Percentiles rank a stretch among this genome's conserved stretches.
phyloP scores from a whole-genome alignment of 129 eudicot genomes.

The Flaveria linearis region DNA sequence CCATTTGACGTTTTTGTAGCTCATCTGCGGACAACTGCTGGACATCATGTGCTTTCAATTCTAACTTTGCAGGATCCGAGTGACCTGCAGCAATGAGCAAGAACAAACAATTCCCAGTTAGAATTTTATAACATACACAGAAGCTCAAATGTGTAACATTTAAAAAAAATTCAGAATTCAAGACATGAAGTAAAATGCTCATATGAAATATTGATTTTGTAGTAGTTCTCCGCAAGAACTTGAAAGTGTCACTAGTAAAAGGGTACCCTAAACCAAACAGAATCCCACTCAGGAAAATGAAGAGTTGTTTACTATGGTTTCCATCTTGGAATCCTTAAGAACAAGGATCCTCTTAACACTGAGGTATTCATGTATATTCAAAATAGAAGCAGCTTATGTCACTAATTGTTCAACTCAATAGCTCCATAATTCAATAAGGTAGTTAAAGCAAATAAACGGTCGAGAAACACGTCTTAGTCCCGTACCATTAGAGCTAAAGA shows the following conservation, averaged over 20 bases:
- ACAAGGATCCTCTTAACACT: not conserved
- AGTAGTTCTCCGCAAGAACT: not conserved
- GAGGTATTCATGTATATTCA: not conserved
- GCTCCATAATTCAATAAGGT: not conserved
- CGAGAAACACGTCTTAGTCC: not conserved
- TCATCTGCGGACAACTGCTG: constrained; percentile 63
- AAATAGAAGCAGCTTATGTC: not conserved
- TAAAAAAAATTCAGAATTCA: not conserved
- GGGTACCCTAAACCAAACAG: not conserved
- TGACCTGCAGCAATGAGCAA: constrained; percentile 51
- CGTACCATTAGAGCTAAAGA: not conserved
- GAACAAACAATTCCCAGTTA: constrained; percentile 12
- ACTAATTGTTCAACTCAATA: not conserved
- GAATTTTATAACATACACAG: not conserved
- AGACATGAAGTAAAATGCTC: not conserved
- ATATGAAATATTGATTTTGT: too few relatives aligned
- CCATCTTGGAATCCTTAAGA: not conserved
- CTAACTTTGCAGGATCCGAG: constrained; percentile 78
- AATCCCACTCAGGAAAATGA: not conserved
- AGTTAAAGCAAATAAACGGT: not conserved
- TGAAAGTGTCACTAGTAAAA: not conserved
- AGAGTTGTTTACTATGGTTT: not conserved
- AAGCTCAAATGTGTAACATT: not conserved
- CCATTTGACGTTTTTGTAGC: constrained; percentile 67
- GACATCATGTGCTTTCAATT: constrained; percentile 54